Percentiles rank a stretch among this genome's conserved stretches.
Evolutionary conservation across 2,329 filamentous ascomycete species (phyloP).

Genomic region (Domatiomyces catenatus): DNA sequence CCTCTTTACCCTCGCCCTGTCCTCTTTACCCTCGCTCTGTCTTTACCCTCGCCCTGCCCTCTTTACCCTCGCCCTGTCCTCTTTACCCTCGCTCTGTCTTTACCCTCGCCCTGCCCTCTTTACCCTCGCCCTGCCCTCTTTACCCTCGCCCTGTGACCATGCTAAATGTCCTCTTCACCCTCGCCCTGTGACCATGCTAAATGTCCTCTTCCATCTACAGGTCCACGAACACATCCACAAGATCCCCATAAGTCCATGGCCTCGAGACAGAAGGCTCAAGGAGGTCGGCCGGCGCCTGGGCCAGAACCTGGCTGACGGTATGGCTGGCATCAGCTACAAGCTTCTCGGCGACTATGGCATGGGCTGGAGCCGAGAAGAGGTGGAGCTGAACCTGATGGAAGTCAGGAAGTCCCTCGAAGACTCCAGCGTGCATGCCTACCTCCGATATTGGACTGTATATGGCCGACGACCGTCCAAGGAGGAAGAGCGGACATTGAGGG

Average conservation of each 20-base stretch:
- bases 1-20: too few relatives aligned
- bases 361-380: constrained; percentile 30
- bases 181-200: neutral
- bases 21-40: too few relatives aligned
- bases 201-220: neutral
- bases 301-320: constrained; percentile 29
- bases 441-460: constrained; percentile 26
- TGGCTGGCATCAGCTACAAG: constrained; percentile 31
- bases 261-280: constrained; percentile 32
- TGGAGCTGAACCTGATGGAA: constrained; percentile 32
- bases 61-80: too few relatives aligned
- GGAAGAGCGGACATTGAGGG: constrained; percentile 9
- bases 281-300: constrained; percentile 36
- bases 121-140: neutral
- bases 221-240: constrained; percentile 39
- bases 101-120: too few relatives aligned
- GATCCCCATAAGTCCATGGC: constrained; percentile 39
- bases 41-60: too few relatives aligned
- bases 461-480: constrained; percentile 16
- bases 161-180: neutral
- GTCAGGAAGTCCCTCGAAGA: constrained; percentile 29
- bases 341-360: constrained; percentile 24
- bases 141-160: neutral
- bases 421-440: constrained; percentile 27
- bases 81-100: too few relatives aligned